Percentiles rank a stretch among this genome's conserved stretches.
phyloP scores from a whole-genome alignment of 306 rosid genomes.

The Cicer pinnatifidum region DNA sequence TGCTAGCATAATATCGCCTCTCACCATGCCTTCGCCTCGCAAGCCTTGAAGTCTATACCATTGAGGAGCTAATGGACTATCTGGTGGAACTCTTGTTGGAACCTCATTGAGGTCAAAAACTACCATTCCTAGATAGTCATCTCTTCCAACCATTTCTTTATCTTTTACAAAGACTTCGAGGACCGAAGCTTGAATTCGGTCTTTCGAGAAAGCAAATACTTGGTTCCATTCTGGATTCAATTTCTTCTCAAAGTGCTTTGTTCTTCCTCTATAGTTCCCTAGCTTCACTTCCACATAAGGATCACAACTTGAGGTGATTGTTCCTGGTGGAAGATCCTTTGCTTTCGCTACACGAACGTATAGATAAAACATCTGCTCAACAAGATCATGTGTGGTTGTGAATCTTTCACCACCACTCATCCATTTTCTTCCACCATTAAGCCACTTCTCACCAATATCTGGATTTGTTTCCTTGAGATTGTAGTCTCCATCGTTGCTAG shows the following conservation, averaged over 20 bases:
- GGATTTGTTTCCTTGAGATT: conserved; percentile 60
- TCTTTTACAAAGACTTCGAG: conserved; percentile 84
- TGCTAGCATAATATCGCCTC: conserved; percentile 83
- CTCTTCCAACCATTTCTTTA: conserved; percentile 80
- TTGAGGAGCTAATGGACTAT: conserved; percentile 85
- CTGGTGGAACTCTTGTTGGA: conserved; percentile 89
- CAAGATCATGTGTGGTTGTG: conserved; percentile 70
- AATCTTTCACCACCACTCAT: conserved; percentile 60
- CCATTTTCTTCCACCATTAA: conserved; percentile 70
- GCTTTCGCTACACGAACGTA: conserved; percentile 80
- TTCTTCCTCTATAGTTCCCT: conserved; percentile 85
- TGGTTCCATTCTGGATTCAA: conserved; percentile 85
- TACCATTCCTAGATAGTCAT: conserved; percentile 76
- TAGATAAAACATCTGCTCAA: conserved; percentile 78
- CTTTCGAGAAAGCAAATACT: conserved; percentile 86
- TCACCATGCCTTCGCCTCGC: conserved; percentile 64
- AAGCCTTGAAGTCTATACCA: conserved; percentile 76
- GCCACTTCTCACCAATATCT: conserved; percentile 66
- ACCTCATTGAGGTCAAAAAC: conserved; percentile 80
- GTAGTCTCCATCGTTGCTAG: conserved; percentile 51
- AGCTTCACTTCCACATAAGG: conserved; percentile 85
- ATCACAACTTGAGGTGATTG: conserved; percentile 69
- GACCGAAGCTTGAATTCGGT: conserved; percentile 68
- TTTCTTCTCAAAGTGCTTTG: conserved; percentile 71
- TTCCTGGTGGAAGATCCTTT: conserved; percentile 71